These are phyloP conservation scores for Polygonum aviculare DNA, from an alignment of 148 eudicot species.

Conservation along the genomic window DNA sequence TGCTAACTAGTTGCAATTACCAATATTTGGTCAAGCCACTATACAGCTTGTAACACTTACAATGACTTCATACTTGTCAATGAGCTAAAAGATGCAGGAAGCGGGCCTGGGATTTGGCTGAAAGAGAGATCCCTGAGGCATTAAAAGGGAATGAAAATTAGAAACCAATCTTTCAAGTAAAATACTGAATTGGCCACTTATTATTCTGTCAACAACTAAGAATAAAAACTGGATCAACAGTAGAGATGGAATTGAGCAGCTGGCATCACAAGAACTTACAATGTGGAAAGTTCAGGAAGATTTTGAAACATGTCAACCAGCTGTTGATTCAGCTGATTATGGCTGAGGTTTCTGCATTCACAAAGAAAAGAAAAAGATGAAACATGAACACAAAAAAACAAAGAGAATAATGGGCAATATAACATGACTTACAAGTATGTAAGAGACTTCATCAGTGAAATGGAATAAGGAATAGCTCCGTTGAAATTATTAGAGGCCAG, in stretches of 20 bases:
- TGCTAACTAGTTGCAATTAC: neutral
- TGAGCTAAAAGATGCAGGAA: slow-evolving; percentile 51
- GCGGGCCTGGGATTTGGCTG: slow-evolving; percentile 62
- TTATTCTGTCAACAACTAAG: neutral
- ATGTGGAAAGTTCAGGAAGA: slow-evolving; percentile 51
- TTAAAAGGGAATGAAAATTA: neutral
- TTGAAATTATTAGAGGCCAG: slow-evolving; percentile 63
- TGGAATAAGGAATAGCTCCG: slow-evolving; percentile 65
- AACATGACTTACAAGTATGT: slow-evolving; percentile 46
- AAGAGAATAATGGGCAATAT: neutral
- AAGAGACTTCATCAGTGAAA: slow-evolving; percentile 59
- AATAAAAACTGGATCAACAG: slow-evolving; percentile 4
- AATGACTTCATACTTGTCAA: slow-evolving; percentile 56
- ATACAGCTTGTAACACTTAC: slow-evolving; percentile 36
- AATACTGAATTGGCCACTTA: neutral
- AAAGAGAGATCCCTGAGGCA: slow-evolving; percentile 65
- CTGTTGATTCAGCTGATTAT: slow-evolving; percentile 64
- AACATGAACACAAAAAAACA: neutral
- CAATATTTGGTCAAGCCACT: neutral
- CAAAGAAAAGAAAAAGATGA: neutral
- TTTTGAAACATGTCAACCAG: slow-evolving; percentile 43
- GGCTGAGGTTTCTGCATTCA: slow-evolving; percentile 62
- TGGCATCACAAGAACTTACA: slow-evolving; percentile 41
- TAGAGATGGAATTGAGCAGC: neutral
- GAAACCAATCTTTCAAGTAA: neutral